Evolutionary conservation across 2,329 filamentous ascomycete genomes (phyloP).

Genomic region (Ascochyta koolunga): DNA sequence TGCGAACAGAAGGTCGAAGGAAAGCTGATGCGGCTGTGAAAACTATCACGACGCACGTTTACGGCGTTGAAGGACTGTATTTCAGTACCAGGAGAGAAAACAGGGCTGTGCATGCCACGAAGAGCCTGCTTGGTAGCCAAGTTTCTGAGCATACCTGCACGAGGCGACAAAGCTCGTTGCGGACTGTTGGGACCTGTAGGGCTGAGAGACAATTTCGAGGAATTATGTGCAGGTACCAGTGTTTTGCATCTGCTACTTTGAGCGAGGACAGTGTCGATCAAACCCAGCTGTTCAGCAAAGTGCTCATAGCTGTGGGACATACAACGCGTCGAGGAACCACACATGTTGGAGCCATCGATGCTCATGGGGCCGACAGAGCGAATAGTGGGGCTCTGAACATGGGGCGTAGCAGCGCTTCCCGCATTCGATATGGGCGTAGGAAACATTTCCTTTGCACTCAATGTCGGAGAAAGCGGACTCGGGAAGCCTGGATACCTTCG

Average conservation of each 20-base stretch:
- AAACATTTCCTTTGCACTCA: conserved; percentile 33
- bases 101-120: not conserved
- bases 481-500: conserved; percentile 44
- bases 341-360: conserved; percentile 34
- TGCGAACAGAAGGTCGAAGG: not conserved
- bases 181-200: conserved; percentile 27
- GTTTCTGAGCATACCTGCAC: conserved; percentile 36
- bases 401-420: conserved; percentile 19
- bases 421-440: conserved; percentile 35
- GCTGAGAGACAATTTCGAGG: conserved; percentile 10
- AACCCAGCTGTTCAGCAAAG: conserved; percentile 18
- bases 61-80: not conserved
- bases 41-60: conserved; percentile 1
- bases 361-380: conserved; percentile 32
- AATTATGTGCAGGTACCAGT: not conserved
- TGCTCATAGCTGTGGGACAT: conserved; percentile 22
- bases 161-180: conserved; percentile 26
- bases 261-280: conserved; percentile 24
- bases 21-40: not conserved
- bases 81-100: not conserved
- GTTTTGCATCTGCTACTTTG: not conserved
- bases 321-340: conserved; percentile 22
- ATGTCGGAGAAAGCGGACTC: conserved; percentile 38
- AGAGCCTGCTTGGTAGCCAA: conserved; percentile 13
- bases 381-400: conserved; percentile 16